Evolutionary conservation across 306 rosid species (phyloP), one percentile per base, ranked within the genome.

Genomic region (Cicer cuneatum): DNA sequence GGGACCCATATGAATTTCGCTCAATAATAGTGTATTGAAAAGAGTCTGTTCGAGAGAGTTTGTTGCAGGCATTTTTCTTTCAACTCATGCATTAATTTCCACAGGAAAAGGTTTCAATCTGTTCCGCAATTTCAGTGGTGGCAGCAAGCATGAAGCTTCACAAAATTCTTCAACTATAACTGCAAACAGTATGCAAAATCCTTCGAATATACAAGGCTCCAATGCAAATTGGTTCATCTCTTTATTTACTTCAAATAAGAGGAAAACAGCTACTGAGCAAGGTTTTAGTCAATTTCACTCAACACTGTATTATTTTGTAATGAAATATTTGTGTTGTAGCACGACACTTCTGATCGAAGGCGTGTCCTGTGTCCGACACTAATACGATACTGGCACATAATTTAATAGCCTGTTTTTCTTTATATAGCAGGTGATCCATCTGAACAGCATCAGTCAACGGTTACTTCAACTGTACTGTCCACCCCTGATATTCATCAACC

Each of bases 21-120:
- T 6, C 7, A 2, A 2, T 57, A 24, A 24, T 29, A 10, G 57
- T 6, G 21, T 15, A 15, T 10, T 14, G 10, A 15, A 10, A 57
- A 21, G 16, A 24, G 40, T 21, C 5, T 57, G 16, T 13, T 11
- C 0, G n/a, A 57, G 8, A 29, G 39, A 10, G 40, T 2, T 5
- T 24, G 13, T 57, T 57, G 39, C 39, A 10, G 37, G 7, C 39
- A 24, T 57, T 57, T 21, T 5, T 21, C 8, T 56, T 21, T 74
- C 47, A 48, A 48, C 53, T 65, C 41, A 42, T 47, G 40, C 13
- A 8, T 57, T 63, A 48, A 14, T 69, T 64, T 83, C 37, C 57
- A 73, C 83, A 83, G 89, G 82, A 77, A 80, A 77, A 24, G 63
- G 83, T 56, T 75, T 85, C 65, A 80, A 67, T n/a, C 42, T 66